phyloP scores from a whole-genome alignment of 331 rosid genomes.

The Arachis monticola region DNA sequence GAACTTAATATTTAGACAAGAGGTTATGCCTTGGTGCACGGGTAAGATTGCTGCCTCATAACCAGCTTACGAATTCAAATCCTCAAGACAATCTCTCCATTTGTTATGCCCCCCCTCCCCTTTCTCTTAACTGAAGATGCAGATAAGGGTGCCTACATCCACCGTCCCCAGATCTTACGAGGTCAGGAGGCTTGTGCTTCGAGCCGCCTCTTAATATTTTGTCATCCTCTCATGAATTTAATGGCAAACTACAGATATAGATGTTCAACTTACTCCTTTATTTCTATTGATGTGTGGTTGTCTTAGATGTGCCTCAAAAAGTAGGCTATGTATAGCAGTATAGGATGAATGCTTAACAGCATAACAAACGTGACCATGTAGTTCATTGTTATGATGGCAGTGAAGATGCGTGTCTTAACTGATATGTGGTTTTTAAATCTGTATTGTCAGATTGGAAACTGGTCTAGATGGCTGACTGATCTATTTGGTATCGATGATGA shows the following conservation, averaged over 20 bases:
- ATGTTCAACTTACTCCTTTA: constrained; percentile 22
- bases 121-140: no score
- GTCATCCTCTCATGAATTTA: not conserved
- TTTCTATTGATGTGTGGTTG: constrained; percentile 12
- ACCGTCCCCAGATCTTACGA: not conserved
- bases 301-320: constrained; percentile 19
- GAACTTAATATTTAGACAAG: constrained; percentile 15
- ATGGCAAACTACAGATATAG: constrained; percentile 6
- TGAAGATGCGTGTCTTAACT: constrained; percentile 4
- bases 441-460: constrained; percentile 88
- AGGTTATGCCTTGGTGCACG: not conserved
- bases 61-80: not conserved
- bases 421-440: constrained; percentile 17
- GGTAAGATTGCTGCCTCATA: not conserved
- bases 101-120: no score
- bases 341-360: not conserved
- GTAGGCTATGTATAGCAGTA: constrained; percentile 9
- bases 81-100: not conserved
- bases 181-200: not conserved
- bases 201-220: not conserved
- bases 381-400: constrained; percentile 25
- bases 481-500: constrained; percentile 83
- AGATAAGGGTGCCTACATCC: not conserved
- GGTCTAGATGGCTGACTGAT: constrained; percentile 95
- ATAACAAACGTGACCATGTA: not conserved